Conservation (phyloP, 1,139 yeast genomes). For the Sugiyamaella neomexicana region DNA sequence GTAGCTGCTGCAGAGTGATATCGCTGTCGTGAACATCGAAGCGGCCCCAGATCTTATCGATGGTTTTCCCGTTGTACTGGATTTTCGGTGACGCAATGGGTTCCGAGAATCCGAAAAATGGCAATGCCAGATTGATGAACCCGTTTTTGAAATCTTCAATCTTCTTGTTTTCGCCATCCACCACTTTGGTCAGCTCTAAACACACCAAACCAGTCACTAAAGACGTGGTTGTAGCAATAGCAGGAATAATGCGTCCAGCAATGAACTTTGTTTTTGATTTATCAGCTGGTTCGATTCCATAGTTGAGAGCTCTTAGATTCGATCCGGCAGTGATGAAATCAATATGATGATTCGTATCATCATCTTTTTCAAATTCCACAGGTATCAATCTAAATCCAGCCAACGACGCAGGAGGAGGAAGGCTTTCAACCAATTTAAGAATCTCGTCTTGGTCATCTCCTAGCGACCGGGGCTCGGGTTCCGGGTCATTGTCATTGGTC, state of each 20-base stretch:
- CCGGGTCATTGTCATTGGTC: conserved; percentile 65
- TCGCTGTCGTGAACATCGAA: conserved; percentile 72
- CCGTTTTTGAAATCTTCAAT: conserved; percentile 94
- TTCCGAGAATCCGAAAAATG: conserved; percentile 95
- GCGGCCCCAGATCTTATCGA: conserved; percentile 95
- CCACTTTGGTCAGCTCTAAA: conserved; percentile 87
- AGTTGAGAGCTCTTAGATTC: conserved; percentile 90
- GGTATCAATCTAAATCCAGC: conserved; percentile 86
- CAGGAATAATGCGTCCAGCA: conserved; percentile 92
- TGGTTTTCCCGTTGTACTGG: conserved; percentile 71
- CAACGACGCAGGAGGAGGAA: conserved; percentile 86
- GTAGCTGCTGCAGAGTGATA: conserved; percentile 69
- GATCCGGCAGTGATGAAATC: conserved; percentile 97
- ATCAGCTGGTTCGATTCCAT: conserved; percentile 63
- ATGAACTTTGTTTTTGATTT: conserved; percentile 73
- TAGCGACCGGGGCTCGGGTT: conserved; percentile 24
- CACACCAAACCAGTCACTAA: conserved; percentile 93
- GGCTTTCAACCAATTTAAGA: conserved; percentile 60
- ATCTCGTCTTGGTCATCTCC: conserved; percentile 57
- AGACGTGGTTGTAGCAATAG: conserved; percentile 98
- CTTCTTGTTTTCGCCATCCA: conserved; percentile 60
- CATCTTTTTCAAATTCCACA: conserved; percentile 96
- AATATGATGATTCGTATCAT: conserved; percentile 93
- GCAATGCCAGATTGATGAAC: conserved; percentile 88
- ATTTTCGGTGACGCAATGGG: conserved; percentile 86